Evolutionary conservation across 2,329 filamentous ascomycete species (phyloP).

Genomic region (Alternaria consortialis): DNA sequence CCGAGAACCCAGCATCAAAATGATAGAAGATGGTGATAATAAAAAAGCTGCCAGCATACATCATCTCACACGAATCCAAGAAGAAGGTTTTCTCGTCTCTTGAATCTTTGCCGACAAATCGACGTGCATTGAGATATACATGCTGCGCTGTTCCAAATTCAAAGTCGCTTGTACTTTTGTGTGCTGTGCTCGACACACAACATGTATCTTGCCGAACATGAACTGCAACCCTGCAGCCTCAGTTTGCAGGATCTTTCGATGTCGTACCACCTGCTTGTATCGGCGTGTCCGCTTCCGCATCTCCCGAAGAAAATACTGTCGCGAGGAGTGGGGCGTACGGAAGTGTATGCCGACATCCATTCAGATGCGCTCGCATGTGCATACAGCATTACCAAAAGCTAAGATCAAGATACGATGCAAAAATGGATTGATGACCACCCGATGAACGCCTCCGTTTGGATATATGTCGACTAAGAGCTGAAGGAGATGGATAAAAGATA

Average conservation of each 20-base stretch:
- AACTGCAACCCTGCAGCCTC: background rate
- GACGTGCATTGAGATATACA: background rate
- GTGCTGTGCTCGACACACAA: constrained; percentile 2
- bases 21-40: background rate
- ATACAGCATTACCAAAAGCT: constrained; percentile 13
- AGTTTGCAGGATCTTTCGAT: constrained; percentile 1
- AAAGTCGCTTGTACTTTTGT: constrained; percentile 14
- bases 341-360: constrained; percentile 9
- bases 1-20: constrained; percentile 1
- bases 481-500: constrained; percentile 11
- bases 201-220: background rate
- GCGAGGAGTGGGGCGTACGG: constrained; percentile 20
- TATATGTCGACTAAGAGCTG: constrained; percentile 17
- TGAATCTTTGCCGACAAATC: background rate
- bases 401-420: constrained; percentile 15
- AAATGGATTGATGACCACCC: constrained; percentile 5
- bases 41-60: constrained; percentile 7
- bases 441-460: constrained; percentile 22
- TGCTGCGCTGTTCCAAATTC: constrained; percentile 6
- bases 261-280: constrained; percentile 3
- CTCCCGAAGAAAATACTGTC: background rate
- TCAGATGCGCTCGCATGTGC: constrained; percentile 17
- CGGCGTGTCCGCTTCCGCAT: background rate
- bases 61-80: background rate
- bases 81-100: background rate